Conservation (phyloP, 2,329 filamentous ascomycete genomes). For the Xylariales sp. region DNA sequence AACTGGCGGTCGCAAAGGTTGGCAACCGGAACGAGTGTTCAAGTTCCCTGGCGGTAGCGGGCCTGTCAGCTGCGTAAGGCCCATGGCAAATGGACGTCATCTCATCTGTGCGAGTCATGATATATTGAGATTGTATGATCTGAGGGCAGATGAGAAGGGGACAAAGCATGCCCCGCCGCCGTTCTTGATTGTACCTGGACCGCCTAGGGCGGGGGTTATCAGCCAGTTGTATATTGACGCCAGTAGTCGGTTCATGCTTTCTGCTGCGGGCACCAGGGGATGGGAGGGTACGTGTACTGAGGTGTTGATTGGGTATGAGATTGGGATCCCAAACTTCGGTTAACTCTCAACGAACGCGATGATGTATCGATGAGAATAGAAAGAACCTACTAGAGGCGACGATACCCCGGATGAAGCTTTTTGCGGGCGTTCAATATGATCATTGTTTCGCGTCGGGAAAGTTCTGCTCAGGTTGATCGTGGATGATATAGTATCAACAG, state of each 20-base stretch:
- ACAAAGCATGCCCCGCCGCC: constrained; percentile 76
- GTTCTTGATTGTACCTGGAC: constrained; percentile 94
- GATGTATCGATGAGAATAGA: too few species aligned
- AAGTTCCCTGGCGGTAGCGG: constrained; percentile 88
- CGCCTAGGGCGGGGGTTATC: constrained; percentile 76
- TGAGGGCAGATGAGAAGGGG: constrained; percentile 58
- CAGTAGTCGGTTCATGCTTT: constrained; percentile 85
- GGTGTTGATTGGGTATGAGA: constrained; percentile 91
- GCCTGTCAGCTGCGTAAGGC: constrained; percentile 77
- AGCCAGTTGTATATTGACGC: constrained; percentile 83
- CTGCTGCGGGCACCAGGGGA: constrained; percentile 83
- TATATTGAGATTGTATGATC: constrained; percentile 87
- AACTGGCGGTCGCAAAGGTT: constrained; percentile 54
- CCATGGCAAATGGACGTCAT: constrained; percentile 91
- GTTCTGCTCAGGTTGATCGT: too few species aligned
- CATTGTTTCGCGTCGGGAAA: too few species aligned
- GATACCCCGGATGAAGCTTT: too few species aligned
- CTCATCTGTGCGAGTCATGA: constrained; percentile 91
- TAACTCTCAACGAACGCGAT: too few species aligned
- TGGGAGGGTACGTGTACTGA: constrained; percentile 93
- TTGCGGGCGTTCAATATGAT: too few species aligned
- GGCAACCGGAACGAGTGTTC: constrained; percentile 71
- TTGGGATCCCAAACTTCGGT: constrained; percentile 49
- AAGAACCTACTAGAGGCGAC: too few species aligned
- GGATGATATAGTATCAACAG: too few species aligned